Evolutionary conservation across 208 protist species (phyloP), one percentile per base, ranked within the genome.

Genomic region (Trypanosoma boissoni): DNA sequence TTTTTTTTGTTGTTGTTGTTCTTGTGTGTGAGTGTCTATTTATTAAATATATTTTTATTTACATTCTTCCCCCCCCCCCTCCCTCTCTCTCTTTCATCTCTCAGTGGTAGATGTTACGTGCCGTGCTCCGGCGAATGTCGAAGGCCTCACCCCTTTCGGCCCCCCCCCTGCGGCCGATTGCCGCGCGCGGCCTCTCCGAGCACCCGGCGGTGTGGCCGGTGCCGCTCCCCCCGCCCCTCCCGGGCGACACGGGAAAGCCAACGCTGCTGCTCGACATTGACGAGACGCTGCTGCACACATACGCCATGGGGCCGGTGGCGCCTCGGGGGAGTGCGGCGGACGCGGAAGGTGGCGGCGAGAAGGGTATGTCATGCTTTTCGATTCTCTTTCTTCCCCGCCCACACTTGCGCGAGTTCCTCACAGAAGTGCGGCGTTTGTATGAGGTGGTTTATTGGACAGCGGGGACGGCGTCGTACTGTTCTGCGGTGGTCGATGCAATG

Each of bases 251-350:
- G 14, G 57, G 72, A 10, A 89, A 87, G 56, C 76, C 81, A 48
- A 92, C 84, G 32, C 64, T 95, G n/a, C 75, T 95, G 26, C 67
- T 95, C 9, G 88, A 95, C 63, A 92, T 95, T 78, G 88, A 95
- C 39, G 83, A 92, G 29, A 92, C 88, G 1, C 78, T 94, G 21
- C 64, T 75, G 21, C 84, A 92, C 58, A 91, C 84, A 1, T 84
- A 77, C 58, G 67, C 61, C 36, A 86, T 89, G 68, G 52, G 51
- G 7, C 12, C 20, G 20, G 54, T 20, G 23, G 32, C n/a, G n/a
- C n/a, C n/a, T n/a, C n/a, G n/a, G n/a, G n/a, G n/a, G n/a, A n/a
- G n/a, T n/a, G n/a, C n/a, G n/a, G n/a, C n/a, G n/a, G n/a, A n/a
- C n/a, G n/a, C 9, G 37, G 18, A 23, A 16, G 49, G 50, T 0